A percentile compares a stretch with the other conserved stretches of the same genome.
These are phyloP conservation scores for Pisolithus microcarpus DNA, from an alignment of 768 basidiomycete genomes.

Conservation along the genomic window DNA sequence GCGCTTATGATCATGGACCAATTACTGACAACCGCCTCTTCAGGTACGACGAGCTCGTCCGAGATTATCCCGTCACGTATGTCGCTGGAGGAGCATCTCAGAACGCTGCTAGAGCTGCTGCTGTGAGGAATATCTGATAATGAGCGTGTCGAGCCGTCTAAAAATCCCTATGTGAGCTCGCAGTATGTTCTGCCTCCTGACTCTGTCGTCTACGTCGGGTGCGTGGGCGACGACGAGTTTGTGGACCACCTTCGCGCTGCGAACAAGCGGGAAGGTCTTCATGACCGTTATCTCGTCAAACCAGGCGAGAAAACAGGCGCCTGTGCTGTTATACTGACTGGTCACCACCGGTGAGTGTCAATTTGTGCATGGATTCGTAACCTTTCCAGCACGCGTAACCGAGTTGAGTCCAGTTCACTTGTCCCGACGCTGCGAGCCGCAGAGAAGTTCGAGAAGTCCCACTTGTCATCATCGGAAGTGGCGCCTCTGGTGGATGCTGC, in stretches of 20 bases:
- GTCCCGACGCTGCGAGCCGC: conserved; percentile 88
- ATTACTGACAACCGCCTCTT: conserved; percentile 1
- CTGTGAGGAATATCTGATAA: conserved; percentile 47
- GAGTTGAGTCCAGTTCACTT: conserved; percentile 56
- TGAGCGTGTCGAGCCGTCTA: conserved; percentile 5
- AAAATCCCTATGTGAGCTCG: conserved; percentile 3
- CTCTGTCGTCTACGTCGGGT: conserved; percentile 91
- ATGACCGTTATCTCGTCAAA: conserved; percentile 84
- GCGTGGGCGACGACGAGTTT: conserved; percentile 87
- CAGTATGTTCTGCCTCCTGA: conserved; percentile 85
- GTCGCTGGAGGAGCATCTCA: conserved; percentile 97
- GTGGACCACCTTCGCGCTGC: conserved; percentile 82
- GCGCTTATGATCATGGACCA: neutral
- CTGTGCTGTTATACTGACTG: conserved; percentile 92
- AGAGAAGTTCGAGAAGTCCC: conserved; percentile 79
- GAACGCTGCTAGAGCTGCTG: conserved; percentile 93
- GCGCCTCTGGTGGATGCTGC: conserved; percentile 73
- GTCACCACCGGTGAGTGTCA: conserved; percentile 69
- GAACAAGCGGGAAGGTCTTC: conserved; percentile 87
- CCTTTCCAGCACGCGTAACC: conserved; percentile 1
- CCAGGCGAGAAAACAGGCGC: conserved; percentile 88
- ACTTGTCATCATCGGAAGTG: conserved; percentile 70
- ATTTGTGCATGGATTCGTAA: neutral
- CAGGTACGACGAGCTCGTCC: conserved; percentile 86
- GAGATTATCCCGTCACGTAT: conserved; percentile 70